A percentile compares a stretch with the other conserved stretches of the same genome.
Evolutionary conservation across 2,329 filamentous ascomycete species (phyloP).

Genomic region (Hypoxylon sp.): DNA sequence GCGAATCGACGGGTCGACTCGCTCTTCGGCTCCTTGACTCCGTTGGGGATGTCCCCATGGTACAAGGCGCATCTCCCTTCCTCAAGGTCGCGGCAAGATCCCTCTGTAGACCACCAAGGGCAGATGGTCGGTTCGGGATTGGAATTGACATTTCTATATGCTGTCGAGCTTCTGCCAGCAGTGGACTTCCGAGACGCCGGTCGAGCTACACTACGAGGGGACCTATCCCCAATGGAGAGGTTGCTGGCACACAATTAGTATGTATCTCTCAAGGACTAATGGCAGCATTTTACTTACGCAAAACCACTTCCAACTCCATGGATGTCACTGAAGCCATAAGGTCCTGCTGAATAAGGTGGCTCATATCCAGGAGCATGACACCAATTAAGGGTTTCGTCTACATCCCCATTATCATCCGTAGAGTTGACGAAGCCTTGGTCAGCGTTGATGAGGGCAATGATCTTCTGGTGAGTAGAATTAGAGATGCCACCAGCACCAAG

Average conservation of each 20-base stretch:
- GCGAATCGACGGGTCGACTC: constrained; percentile 40
- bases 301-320: constrained; percentile 15
- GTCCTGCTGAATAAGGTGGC: constrained; percentile 16
- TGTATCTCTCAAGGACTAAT: not conserved
- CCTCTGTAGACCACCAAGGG: constrained; percentile 45
- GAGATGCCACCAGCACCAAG: constrained; percentile 45
- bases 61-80: constrained; percentile 32
- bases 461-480: constrained; percentile 37
- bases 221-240: not conserved
- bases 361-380: constrained; percentile 11
- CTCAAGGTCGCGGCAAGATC: constrained; percentile 40
- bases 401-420: not conserved
- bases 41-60: constrained; percentile 40
- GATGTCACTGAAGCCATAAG: constrained; percentile 29
- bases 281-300: constrained; percentile 11
- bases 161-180: not conserved
- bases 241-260: constrained; percentile 15
- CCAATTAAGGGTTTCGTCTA: not conserved
- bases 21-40: constrained; percentile 43
- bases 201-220: not conserved
- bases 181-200: not conserved
- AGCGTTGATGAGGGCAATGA: constrained; percentile 37
- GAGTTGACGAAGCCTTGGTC: constrained; percentile 7
- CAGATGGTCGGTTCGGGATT: constrained; percentile 34
- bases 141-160: not conserved